Percentiles rank a stretch among this genome's conserved stretches.
phyloP scores from a whole-genome alignment of 2,329 filamentous ascomycete species.

The Fusarium tricinctum region DNA sequence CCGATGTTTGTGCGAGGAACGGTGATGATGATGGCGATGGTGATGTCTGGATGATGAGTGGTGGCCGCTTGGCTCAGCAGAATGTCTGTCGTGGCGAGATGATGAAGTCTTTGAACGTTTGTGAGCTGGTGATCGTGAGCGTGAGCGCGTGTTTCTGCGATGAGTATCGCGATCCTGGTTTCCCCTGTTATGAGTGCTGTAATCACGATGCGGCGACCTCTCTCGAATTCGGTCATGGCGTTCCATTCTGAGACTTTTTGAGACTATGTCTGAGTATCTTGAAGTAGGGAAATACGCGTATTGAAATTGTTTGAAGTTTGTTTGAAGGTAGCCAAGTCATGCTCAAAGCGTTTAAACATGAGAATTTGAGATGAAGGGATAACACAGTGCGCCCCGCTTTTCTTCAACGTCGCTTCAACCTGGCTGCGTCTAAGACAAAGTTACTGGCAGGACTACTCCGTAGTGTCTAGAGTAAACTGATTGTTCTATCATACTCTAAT shows the following conservation, averaged over 20 bases:
- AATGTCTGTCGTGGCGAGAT: conserved; percentile 32
- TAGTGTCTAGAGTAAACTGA: not conserved
- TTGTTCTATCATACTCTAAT: not conserved
- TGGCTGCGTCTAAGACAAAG: not conserved
- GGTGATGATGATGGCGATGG: conserved; percentile 29
- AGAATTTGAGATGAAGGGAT: conserved; percentile 43
- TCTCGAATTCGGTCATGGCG: conserved; percentile 28
- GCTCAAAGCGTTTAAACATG: conserved; percentile 25
- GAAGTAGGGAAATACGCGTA: not conserved
- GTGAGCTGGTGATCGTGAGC: conserved; percentile 41
- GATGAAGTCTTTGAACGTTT: conserved; percentile 37
- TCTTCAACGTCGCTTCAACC: conserved; percentile 5
- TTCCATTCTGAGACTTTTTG: conserved; percentile 30
- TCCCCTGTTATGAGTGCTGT: conserved; percentile 36
- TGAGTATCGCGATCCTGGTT: conserved; percentile 34
- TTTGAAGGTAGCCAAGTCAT: conserved; percentile 12
- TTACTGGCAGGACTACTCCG: not conserved
- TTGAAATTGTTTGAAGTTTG: not conserved
- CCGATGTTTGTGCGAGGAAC: conserved; percentile 45
- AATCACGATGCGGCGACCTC: conserved; percentile 45
- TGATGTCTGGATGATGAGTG: conserved; percentile 36
- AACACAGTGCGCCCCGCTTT: conserved; percentile 49
- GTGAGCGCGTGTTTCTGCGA: conserved; percentile 38
- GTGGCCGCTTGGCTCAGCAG: conserved; percentile 34
- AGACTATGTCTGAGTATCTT: not conserved